Evolutionary conservation across 257 asterid genomes (phyloP).

Genomic region (Primulina huaijiensis): DNA sequence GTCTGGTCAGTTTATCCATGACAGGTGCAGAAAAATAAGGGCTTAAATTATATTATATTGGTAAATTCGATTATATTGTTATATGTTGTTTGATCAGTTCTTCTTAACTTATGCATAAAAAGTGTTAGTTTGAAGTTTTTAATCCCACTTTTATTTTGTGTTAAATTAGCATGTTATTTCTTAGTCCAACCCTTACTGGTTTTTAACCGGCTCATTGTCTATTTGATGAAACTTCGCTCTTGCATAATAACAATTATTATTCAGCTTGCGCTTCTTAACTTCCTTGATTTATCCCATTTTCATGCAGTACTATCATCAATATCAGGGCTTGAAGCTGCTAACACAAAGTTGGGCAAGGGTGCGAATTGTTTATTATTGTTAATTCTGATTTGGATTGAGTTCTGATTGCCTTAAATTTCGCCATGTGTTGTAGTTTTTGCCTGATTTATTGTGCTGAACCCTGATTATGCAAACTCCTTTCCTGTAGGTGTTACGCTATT

Average conservation of each 20-base stretch:
- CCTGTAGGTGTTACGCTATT: conserved; percentile 55
- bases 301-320: conserved; percentile 56
- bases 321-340: conserved; percentile 50
- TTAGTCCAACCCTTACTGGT: conserved; percentile 9
- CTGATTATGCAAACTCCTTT: conserved; percentile 24
- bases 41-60: background rate
- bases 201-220: background rate
- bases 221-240: too few relatives aligned
- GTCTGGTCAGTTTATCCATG: too few relatives aligned
- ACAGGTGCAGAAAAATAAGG: too few relatives aligned
- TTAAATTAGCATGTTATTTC: conserved; percentile 7
- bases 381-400: conserved; percentile 7
- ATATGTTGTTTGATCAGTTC: conserved; percentile 16
- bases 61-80: conserved; percentile 6
- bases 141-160: conserved; percentile 5
- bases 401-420: background rate
- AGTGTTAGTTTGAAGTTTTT: background rate
- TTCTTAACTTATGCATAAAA: background rate
- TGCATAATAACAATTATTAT: too few relatives aligned
- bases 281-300: conserved; percentile 2
- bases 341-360: conserved; percentile 38
- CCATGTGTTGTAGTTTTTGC: conserved; percentile 7
- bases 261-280: background rate
- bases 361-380: conserved; percentile 24
- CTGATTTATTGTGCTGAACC: conserved; percentile 14